Conservation (phyloP, 192 early-diverging fungal genomes). For the Kickxella alabastrina region DNA sequence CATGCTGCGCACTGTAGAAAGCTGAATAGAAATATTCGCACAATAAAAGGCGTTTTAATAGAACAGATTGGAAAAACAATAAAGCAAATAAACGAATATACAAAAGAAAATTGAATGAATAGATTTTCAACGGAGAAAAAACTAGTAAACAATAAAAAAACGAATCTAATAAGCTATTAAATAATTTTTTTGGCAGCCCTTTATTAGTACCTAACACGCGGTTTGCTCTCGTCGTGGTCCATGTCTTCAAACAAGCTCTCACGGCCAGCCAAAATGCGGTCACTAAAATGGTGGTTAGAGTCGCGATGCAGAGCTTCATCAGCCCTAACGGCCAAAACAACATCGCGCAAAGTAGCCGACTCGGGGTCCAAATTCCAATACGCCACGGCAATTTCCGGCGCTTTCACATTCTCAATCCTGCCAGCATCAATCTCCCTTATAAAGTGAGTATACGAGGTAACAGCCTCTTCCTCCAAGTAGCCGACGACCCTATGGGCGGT, state of each 20-base stretch:
- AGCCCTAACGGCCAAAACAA: conserved; percentile 81
- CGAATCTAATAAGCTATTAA: background rate
- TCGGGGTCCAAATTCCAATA: conserved; percentile 73
- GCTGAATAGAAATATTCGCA: too few species aligned
- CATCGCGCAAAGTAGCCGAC: conserved; percentile 68
- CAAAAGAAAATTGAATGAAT: background rate
- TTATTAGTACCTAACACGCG: conserved; percentile 28
- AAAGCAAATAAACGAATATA: background rate
- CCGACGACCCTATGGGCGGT: conserved; percentile 86
- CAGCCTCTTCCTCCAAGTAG: conserved; percentile 92
- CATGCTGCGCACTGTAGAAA: too few species aligned
- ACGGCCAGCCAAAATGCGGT: conserved; percentile 53
- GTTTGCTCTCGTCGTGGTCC: conserved; percentile 24
- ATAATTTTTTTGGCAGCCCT: background rate
- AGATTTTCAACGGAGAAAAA: background rate
- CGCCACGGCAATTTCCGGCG: conserved; percentile 81
- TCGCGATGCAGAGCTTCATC: conserved; percentile 89
- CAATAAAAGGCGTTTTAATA: too few species aligned
- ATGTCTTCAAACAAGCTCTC: conserved; percentile 56
- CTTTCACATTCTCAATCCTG: conserved; percentile 62
- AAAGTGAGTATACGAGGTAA: conserved; percentile 85
- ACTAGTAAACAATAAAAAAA: background rate
- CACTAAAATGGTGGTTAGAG: conserved; percentile 84
- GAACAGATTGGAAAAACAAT: background rate
- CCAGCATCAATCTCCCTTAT: conserved; percentile 81